Percentiles rank a stretch among this genome's conserved stretches.
phyloP scores from a whole-genome alignment of 805 yeast species.

The Candida pseudofarinosa region DNA sequence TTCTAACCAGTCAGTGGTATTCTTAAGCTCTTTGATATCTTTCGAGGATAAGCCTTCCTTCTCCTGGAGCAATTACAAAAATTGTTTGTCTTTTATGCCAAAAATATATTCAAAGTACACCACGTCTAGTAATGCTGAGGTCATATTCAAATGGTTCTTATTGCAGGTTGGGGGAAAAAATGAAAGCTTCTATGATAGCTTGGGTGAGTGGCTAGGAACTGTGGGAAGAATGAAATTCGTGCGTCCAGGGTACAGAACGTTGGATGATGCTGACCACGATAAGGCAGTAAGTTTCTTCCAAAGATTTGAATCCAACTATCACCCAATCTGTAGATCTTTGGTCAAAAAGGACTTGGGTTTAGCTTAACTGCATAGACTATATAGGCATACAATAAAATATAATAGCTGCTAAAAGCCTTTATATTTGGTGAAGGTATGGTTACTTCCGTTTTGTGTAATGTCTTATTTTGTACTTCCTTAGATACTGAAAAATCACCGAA shows the following conservation, averaged over 20 bases:
- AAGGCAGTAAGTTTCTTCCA: constrained; percentile 66
- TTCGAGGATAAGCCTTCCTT: constrained; percentile 39
- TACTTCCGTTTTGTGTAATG: not conserved
- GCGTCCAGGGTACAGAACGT: constrained; percentile 73
- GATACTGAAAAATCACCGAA: not conserved
- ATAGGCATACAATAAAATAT: not conserved
- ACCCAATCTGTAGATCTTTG: constrained; percentile 79
- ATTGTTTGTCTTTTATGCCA: constrained; percentile 28
- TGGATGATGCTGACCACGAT: constrained; percentile 59
- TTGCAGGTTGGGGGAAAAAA: constrained; percentile 57
- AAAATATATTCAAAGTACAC: constrained; percentile 38
- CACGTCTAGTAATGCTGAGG: constrained; percentile 70
- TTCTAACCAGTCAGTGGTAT: constrained; percentile 75
- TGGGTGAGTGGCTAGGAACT: constrained; percentile 84
- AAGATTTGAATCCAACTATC: constrained; percentile 58
- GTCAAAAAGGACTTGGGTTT: constrained; percentile 77
- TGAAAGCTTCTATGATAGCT: constrained; percentile 39
- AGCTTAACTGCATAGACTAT: constrained; percentile 1
- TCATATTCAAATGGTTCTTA: constrained; percentile 71
- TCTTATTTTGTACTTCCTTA: not conserved
- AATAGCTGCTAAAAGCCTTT: too few species aligned
- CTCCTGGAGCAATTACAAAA: constrained; percentile 34
- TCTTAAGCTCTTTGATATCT: constrained; percentile 63
- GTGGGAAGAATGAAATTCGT: constrained; percentile 95
- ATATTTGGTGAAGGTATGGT: too few species aligned